Evolutionary conservation across 495 filamentous ascomycete genomes (phyloP).

Genomic region (Penicillium goetzii): DNA sequence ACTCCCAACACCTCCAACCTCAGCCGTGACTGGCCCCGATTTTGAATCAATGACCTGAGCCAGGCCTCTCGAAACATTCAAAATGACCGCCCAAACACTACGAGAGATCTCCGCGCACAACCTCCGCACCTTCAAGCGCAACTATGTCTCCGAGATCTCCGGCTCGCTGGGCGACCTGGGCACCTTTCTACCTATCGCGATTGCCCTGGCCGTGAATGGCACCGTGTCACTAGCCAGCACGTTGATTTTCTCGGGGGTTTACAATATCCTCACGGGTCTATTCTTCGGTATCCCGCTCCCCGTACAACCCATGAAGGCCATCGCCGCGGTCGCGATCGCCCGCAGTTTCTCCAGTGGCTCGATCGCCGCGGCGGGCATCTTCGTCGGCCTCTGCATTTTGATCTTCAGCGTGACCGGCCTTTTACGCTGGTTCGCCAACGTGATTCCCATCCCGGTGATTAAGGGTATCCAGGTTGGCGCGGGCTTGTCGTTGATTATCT

Average conservation of each 20-base stretch:
- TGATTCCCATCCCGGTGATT: constrained; percentile 81
- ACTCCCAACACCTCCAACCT: not conserved
- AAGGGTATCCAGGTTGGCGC: constrained; percentile 95
- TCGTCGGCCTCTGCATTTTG: constrained; percentile 71
- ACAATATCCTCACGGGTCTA: constrained; percentile 80
- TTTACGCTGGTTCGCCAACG: constrained; percentile 66
- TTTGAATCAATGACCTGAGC: not conserved
- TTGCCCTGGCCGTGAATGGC: constrained; percentile 73
- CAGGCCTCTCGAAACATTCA: not conserved
- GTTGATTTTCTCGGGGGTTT: constrained; percentile 82
- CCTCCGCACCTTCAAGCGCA: constrained; percentile 46
- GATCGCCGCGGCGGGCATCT: constrained; percentile 78
- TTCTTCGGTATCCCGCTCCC: constrained; percentile 85
- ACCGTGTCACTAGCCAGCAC: constrained; percentile 83
- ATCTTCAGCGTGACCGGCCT: constrained; percentile 77
- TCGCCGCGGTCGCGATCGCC: constrained; percentile 83
- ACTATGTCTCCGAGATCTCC: constrained; percentile 80
- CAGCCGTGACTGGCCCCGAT: not conserved
- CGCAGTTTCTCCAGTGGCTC: constrained; percentile 63
- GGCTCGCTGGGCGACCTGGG: constrained; percentile 90
- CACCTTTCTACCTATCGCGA: constrained; percentile 85
- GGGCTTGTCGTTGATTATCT: constrained; percentile 76
- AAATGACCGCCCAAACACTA: constrained; percentile 38
- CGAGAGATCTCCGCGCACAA: constrained; percentile 42
- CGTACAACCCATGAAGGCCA: constrained; percentile 90